phyloP scores from a whole-genome alignment of 1,284 basidiomycete genomes.

The Fistulinella cinereoalba region DNA sequence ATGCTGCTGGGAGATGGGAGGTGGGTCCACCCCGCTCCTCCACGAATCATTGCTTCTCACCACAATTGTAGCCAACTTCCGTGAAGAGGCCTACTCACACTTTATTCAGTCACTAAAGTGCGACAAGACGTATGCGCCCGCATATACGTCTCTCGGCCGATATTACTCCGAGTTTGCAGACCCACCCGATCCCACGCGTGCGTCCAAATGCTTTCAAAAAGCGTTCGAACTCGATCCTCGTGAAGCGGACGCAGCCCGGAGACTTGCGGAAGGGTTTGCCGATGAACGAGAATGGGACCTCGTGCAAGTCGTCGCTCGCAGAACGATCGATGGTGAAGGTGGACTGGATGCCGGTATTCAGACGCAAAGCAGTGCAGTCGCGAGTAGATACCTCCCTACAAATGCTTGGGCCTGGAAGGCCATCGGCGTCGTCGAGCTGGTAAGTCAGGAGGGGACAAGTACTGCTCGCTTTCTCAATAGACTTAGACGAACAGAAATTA shows the following conservation, averaged over 20 bases:
- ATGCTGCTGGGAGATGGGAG: slow-evolving; percentile 73
- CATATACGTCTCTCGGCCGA: slow-evolving; percentile 91
- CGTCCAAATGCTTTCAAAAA: slow-evolving; percentile 97
- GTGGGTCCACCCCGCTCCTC: slow-evolving; percentile 41
- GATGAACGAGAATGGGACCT: slow-evolving; percentile 95
- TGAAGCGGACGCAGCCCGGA: slow-evolving; percentile 81
- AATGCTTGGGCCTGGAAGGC: slow-evolving; percentile 99
- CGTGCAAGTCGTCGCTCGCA: slow-evolving; percentile 87
- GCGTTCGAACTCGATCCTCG: slow-evolving; percentile 95
- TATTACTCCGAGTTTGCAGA: slow-evolving; percentile 77
- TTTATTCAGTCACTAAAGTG: slow-evolving; percentile 86
- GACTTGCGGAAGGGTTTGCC: slow-evolving; percentile 87
- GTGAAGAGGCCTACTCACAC: slow-evolving; percentile 70
- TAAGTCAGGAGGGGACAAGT: slow-evolving; percentile 38
- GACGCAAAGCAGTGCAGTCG: slow-evolving; percentile 43
- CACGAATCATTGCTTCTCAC: slow-evolving; percentile 6
- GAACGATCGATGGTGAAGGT: slow-evolving; percentile 92
- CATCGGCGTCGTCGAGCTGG: slow-evolving; percentile 89
- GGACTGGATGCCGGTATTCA: slow-evolving; percentile 64
- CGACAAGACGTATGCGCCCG: slow-evolving; percentile 77
- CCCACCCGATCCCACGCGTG: slow-evolving; percentile 80
- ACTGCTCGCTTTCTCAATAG: slow-evolving; percentile 8
- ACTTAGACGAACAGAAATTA: slow-evolving; percentile 74
- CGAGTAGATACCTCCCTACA: slow-evolving; percentile 62
- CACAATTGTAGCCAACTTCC: slow-evolving; percentile 36